Evolutionary conservation across 208 protist genomes (phyloP), one percentile per base, ranked within the genome.

Genomic region (Crithidia bombi): DNA sequence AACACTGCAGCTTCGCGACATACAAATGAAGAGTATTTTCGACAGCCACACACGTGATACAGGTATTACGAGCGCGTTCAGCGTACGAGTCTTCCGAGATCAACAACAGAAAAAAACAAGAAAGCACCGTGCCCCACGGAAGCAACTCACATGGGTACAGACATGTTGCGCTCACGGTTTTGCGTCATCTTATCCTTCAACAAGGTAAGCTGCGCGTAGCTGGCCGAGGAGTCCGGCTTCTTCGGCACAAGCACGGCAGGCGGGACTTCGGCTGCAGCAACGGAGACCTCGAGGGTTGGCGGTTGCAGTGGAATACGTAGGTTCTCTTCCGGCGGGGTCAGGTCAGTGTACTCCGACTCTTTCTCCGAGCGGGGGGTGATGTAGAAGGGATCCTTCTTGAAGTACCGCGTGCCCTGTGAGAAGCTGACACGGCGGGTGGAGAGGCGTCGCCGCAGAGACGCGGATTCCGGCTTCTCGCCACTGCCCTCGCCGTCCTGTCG

Each of bases 381-480:
- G 38, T 62, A 62, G 26, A 62, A 62, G 2, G 56, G 56, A n/a
- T 46, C 56, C 38, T 62, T 62, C 38, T 62, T 62, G 56, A 62
- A 62, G 56, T 49, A 62, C 21, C 17, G 56, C 56, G 56, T 62
- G n/a, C 38, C 56, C 14, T 62, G 23, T 21, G 56, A 62, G 38
- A 62, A 62, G 56, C 56, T 62, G 33, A 62, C 56, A 10, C 56
- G 56, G 2, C 38, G 56, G 4, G 56, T 47, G 19, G 56, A 62
- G 11, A 47, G 35, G 1, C 56, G 56, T 9, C 56, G 35, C 2
- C 56, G 56, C 17, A 21, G 56, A 3, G 54, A 44, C 19, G 56
- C 3, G 5, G 38, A 47, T 19, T 49, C 38, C 1, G 38, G 38
- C 21, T 62, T 3, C 12, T 12, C 56, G 23, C 23, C 56, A 6